Conservation (phyloP, 73 alveolate genomes). For the Effrenium voratum region DNA sequence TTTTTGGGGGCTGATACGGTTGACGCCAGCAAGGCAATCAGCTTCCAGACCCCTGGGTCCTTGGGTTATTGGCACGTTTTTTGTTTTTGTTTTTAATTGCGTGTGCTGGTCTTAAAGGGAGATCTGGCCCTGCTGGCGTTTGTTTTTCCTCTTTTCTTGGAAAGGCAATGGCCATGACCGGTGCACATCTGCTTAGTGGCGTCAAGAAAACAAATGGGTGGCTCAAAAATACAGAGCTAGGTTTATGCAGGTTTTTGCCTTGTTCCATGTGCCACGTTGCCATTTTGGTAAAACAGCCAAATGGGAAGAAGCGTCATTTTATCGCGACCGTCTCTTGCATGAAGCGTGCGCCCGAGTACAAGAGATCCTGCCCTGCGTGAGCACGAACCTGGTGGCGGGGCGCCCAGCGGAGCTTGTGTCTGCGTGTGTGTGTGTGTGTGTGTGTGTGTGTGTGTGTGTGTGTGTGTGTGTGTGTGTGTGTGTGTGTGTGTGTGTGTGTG, state of each 20-base stretch:
- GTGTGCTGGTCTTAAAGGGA: too few relatives aligned
- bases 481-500: background rate
- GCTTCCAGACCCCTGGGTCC: too few relatives aligned
- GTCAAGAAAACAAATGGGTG: background rate
- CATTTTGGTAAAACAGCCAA: background rate
- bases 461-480: background rate
- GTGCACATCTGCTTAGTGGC: background rate
- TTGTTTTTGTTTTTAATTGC: too few relatives aligned
- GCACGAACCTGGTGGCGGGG: slow-evolving; percentile 31
- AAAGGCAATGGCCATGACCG: background rate
- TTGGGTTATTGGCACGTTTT: too few relatives aligned
- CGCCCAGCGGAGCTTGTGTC: background rate
- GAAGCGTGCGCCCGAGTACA: background rate
- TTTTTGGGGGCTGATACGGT: too few relatives aligned
- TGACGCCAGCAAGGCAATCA: too few relatives aligned
- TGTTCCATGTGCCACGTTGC: background rate
- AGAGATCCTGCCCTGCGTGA: slow-evolving; percentile 66
- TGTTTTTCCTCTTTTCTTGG: too few relatives aligned
- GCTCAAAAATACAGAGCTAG: too few relatives aligned
- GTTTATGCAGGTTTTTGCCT: background rate
- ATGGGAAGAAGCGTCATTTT: background rate
- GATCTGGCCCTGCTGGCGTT: too few relatives aligned
- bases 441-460: background rate
- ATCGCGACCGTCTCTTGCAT: background rate
- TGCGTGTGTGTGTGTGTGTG: background rate